A percentile compares a stretch with the other conserved stretches of the same genome.
These are phyloP conservation scores for Solanum pennellii DNA, from an alignment of 257 asterid species.

Conservation along the genomic window DNA sequence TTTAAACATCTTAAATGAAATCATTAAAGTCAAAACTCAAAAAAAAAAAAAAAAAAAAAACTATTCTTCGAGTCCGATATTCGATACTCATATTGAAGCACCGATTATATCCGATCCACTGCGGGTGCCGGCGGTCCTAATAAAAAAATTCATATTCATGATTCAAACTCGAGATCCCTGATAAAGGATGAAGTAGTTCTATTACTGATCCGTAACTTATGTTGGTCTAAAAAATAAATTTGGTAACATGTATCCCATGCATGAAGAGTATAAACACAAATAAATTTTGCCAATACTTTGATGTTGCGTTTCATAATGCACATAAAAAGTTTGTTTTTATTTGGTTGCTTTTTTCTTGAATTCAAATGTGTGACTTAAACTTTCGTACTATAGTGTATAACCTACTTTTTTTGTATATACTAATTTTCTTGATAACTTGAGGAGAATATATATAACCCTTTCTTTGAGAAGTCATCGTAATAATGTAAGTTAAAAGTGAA, in stretches of 20 bases:
- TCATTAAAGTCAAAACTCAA: neutral
- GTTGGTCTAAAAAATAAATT: neutral
- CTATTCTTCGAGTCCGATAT: too few species aligned
- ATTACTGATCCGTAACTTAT: neutral
- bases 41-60: neutral
- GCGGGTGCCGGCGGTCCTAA: neutral
- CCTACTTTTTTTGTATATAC: neutral
- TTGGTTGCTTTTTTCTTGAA: neutral
- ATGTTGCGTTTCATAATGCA: neutral
- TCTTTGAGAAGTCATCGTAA: neutral
- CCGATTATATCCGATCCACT: too few species aligned
- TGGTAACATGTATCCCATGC: neutral
- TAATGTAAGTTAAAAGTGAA: neutral
- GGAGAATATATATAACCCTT: neutral
- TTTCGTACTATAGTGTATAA: neutral
- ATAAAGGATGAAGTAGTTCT: too few species aligned
- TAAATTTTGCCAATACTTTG: neutral
- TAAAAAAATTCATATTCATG: neutral
- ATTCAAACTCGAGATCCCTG: neutral
- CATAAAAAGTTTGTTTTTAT: neutral
- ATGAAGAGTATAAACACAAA: neutral
- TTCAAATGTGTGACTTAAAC: neutral
- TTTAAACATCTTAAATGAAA: neutral
- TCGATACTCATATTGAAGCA: too few species aligned
- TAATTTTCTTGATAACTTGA: neutral